These are phyloP conservation scores for Cicer judaicum DNA, from an alignment of 306 rosid genomes.

Conservation along the genomic window DNA sequence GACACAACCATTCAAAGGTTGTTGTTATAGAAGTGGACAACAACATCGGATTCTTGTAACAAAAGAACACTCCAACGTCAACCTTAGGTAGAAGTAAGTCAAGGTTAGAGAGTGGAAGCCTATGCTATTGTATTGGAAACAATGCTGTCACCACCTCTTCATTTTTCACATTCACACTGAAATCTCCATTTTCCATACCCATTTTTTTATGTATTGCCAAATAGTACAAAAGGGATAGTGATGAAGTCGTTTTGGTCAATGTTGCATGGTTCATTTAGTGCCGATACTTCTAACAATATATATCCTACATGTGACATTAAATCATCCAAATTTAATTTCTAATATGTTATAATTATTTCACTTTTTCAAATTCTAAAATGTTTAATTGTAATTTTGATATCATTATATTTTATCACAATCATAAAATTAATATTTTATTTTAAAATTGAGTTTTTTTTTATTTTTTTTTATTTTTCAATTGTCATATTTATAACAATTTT, in stretches of 20 bases:
- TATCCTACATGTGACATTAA: too few species aligned
- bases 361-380: too few species aligned
- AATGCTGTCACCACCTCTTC: constrained; percentile 66
- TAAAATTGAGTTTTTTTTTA: too few species aligned
- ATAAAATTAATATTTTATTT: too few species aligned
- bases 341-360: too few species aligned
- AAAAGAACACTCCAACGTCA: constrained; percentile 73
- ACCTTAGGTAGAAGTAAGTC: constrained; percentile 72
- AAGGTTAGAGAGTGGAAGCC: constrained; percentile 81
- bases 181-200: constrained; percentile 34
- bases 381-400: too few species aligned
- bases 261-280: constrained; percentile 41
- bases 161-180: constrained; percentile 45
- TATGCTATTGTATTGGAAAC: constrained; percentile 68
- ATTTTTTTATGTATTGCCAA: not conserved
- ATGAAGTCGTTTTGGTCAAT: constrained; percentile 17
- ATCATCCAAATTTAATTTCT: too few species aligned
- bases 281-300: not conserved
- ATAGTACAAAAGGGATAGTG: not conserved
- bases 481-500: too few species aligned
- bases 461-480: too few species aligned
- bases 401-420: too few species aligned
- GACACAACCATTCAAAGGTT: constrained; percentile 44
- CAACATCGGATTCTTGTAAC: constrained; percentile 50
- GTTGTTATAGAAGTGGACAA: not conserved